Base-by-base conservation (phyloP, 2,329 filamentous ascomycete genomes). In the Penicillium occitanis region DNA sequence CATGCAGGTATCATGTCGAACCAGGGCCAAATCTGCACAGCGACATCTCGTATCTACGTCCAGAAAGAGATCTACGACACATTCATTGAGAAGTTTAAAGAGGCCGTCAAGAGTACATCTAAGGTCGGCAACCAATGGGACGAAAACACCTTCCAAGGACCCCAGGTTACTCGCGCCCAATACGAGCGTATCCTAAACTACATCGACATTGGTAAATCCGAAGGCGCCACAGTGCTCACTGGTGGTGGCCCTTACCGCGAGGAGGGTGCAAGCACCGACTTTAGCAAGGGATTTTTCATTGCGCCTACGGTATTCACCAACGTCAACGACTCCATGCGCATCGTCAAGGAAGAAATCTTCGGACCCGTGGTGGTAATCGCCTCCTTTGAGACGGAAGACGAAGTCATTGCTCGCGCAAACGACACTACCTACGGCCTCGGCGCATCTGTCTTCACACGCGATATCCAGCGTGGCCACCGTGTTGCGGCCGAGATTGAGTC, bases 21-120 rank as follows among this genome's bases (percentile, higher is more conserved):
- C 74, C 82, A 84, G 71, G 86, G 86, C 40, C 85, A 88, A 69
- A 83, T 87, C 28, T 88, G 86, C 76, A 87, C 84, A 1, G 85
- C 86, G 0, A 87, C 84, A 0, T 86, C 84, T 0, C 78, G 86
- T 10, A 83, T 88, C 35, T 74, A 85, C 11, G 86, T 88, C 0
- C 85, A 88, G 67, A 81, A 84, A 61, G 78, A 79, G 17, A 79
- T 88, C 28, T 84, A 87, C 69, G 74, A 78, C 19, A 58, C 71
- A 1, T 82, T 82, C 70, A 70, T 80, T 1, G 72, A 72, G 10
- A 69, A 71, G 33, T 79, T 80, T 70, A 76, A 77, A 57, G 67
- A 76, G 30, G 69, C 70, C 1, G 72, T 81, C 48, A 72, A 76
- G 66, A 68, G 69, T 19, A 76, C 73, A 0, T 78, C 75, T 4